Evolutionary conservation across 768 basidiomycete genomes (phyloP).

Genomic region (Pleurotus tuber-regium): DNA sequence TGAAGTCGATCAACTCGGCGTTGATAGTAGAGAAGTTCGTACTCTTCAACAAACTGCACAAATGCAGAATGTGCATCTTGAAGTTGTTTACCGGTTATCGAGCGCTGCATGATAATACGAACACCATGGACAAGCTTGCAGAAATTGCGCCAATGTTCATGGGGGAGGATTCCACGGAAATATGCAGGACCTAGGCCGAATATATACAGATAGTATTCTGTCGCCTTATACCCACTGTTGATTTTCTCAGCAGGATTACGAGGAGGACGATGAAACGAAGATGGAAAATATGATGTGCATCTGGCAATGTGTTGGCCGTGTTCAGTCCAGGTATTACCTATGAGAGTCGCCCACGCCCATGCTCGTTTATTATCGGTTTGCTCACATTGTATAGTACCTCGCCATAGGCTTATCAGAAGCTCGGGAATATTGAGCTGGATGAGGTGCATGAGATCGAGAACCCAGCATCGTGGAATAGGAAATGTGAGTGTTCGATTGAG

Average conservation of each 20-base stretch:
- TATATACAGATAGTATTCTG: constrained; percentile 30
- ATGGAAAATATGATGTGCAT: constrained; percentile 9
- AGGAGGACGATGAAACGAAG: constrained; percentile 21
- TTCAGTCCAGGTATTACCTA: constrained; percentile 12
- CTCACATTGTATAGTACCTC: constrained; percentile 22
- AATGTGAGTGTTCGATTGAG: constrained; percentile 18
- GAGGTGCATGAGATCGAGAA: constrained; percentile 31
- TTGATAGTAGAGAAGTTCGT: constrained; percentile 12
- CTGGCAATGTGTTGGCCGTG: constrained; percentile 17
- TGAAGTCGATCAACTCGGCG: constrained; percentile 1
- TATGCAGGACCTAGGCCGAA: constrained; percentile 19
- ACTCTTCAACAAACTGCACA: constrained; percentile 4
- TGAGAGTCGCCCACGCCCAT: constrained; percentile 31
- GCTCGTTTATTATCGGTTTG: constrained; percentile 16
- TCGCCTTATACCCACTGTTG: constrained; percentile 36
- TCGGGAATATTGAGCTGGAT: constrained; percentile 23
- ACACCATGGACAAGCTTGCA: constrained; percentile 9
- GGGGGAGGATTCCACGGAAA: constrained; percentile 4
- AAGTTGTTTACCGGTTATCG: background rate
- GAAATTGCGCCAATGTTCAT: constrained; percentile 1
- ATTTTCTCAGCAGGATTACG: constrained; percentile 32
- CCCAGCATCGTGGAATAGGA: constrained; percentile 23
- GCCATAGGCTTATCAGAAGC: constrained; percentile 18
- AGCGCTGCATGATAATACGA: constrained; percentile 4
- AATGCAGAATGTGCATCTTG: background rate